These are phyloP conservation scores for Exophiala bonariae DNA, from an alignment of 2,329 filamentous ascomycete species.

Conservation along the genomic window DNA sequence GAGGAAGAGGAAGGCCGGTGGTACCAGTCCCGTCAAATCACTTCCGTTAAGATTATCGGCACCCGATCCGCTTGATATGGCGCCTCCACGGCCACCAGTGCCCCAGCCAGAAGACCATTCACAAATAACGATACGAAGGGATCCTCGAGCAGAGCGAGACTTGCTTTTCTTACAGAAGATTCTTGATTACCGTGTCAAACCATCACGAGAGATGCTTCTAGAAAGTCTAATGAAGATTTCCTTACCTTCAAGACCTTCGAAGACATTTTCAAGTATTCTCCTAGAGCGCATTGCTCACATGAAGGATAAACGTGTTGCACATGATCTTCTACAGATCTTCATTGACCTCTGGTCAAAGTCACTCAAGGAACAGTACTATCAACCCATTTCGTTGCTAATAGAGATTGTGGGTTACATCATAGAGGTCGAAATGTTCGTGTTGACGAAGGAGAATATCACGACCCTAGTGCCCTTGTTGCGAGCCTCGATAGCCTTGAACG, in stretches of 20 bases:
- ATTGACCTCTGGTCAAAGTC: slow-evolving; percentile 57
- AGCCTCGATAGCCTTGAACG: slow-evolving; percentile 54
- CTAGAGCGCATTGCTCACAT: slow-evolving; percentile 50
- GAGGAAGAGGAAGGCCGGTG: slow-evolving; percentile 54
- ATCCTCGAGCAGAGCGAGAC: slow-evolving; percentile 30
- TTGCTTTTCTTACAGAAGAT: slow-evolving; percentile 53
- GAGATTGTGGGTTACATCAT: slow-evolving; percentile 42
- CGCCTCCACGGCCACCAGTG: slow-evolving; percentile 26
- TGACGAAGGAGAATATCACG: slow-evolving; percentile 38
- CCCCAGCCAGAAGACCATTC: slow-evolving; percentile 23
- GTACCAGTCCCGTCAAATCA: slow-evolving; percentile 52
- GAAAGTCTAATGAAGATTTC: slow-evolving; percentile 53
- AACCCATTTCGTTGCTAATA: slow-evolving; percentile 43
- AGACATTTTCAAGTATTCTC: slow-evolving; percentile 54
- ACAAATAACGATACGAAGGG: slow-evolving; percentile 15
- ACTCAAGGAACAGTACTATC: slow-evolving; percentile 53
- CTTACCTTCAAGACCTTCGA: slow-evolving; percentile 53
- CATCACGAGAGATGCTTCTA: slow-evolving; percentile 50
- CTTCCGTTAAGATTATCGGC: slow-evolving; percentile 36
- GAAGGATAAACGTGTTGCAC: slow-evolving; percentile 45
- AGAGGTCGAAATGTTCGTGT: slow-evolving; percentile 36
- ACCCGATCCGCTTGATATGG: slow-evolving; percentile 13
- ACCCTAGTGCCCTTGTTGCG: slow-evolving; percentile 42
- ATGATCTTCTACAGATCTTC: slow-evolving; percentile 52
- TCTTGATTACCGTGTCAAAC: slow-evolving; percentile 55